Evolutionary conservation across 2,329 filamentous ascomycete genomes (phyloP).

Genomic region (Phyllosticta paracitricarpa): DNA sequence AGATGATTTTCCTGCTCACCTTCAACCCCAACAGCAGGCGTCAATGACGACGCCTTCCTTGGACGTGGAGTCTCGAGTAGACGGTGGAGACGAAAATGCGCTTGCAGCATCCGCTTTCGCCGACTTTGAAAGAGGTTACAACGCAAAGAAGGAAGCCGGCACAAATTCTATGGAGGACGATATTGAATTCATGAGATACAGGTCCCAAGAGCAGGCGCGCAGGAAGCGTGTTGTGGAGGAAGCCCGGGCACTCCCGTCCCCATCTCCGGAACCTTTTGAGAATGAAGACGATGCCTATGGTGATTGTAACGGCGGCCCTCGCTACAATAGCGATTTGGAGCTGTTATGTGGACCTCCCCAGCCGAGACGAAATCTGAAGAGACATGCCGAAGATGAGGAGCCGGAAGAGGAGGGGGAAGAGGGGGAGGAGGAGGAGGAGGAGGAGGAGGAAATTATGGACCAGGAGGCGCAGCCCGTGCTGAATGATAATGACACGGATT

Average conservation of each 20-base stretch:
- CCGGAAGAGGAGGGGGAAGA: neutral
- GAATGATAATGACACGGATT: neutral
- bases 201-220: neutral
- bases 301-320: neutral
- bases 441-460: neutral
- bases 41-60: neutral
- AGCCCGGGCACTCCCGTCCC: neutral
- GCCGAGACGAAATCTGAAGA: neutral
- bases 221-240: constrained; percentile 9
- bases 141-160: neutral
- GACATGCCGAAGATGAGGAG: neutral
- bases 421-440: neutral
- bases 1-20: neutral
- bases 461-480: neutral
- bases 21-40: neutral
- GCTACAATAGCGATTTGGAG: neutral
- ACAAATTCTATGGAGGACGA: neutral
- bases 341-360: neutral
- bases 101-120: neutral
- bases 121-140: neutral
- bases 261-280: neutral
- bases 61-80: neutral
- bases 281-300: neutral
- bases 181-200: constrained; percentile 12
- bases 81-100: neutral